Evolutionary conservation across 1,284 basidiomycete species (phyloP).

Genomic region (Tremellales sp.): DNA sequence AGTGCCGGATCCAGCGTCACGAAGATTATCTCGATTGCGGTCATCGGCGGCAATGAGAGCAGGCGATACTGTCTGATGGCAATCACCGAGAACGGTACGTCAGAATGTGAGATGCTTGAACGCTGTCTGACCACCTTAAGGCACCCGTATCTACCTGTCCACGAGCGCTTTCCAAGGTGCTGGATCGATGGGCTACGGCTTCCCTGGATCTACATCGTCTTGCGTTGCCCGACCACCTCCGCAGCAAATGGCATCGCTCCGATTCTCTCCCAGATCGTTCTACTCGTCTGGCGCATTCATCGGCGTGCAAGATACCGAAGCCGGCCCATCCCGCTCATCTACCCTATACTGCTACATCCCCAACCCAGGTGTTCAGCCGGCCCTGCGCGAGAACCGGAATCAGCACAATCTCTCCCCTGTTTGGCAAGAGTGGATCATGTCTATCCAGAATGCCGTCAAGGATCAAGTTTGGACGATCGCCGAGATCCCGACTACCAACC

Average conservation of each 20-base stretch:
- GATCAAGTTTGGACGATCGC: conserved; percentile 79
- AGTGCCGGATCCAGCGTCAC: conserved; percentile 1
- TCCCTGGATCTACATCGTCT: neutral
- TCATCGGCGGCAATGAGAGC: conserved; percentile 45
- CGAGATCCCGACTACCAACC: conserved; percentile 42
- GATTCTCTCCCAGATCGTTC: conserved; percentile 22
- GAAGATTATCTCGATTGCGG: conserved; percentile 42
- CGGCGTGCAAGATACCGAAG: conserved; percentile 25
- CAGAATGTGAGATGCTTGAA: conserved; percentile 2
- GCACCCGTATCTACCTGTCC: conserved; percentile 24
- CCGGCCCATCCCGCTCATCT: conserved; percentile 17
- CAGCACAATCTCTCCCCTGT: conserved; percentile 16
- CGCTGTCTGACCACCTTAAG: conserved; percentile 7
- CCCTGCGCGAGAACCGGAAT: conserved; percentile 36
- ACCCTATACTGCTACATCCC: conserved; percentile 29
- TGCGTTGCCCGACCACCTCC: conserved; percentile 8
- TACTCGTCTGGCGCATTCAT: conserved; percentile 42
- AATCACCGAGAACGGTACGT: conserved; percentile 60
- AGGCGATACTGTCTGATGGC: conserved; percentile 67
- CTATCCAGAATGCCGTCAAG: conserved; percentile 56
- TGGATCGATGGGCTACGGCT: neutral
- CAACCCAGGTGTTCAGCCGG: conserved; percentile 31
- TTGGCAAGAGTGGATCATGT: conserved; percentile 31
- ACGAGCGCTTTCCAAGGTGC: neutral
- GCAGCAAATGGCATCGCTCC: conserved; percentile 27